Percentiles rank a stretch among this genome's conserved stretches.
These are phyloP conservation scores for Mycena galericulata DNA, from an alignment of 768 basidiomycete genomes.

Conservation along the genomic window DNA sequence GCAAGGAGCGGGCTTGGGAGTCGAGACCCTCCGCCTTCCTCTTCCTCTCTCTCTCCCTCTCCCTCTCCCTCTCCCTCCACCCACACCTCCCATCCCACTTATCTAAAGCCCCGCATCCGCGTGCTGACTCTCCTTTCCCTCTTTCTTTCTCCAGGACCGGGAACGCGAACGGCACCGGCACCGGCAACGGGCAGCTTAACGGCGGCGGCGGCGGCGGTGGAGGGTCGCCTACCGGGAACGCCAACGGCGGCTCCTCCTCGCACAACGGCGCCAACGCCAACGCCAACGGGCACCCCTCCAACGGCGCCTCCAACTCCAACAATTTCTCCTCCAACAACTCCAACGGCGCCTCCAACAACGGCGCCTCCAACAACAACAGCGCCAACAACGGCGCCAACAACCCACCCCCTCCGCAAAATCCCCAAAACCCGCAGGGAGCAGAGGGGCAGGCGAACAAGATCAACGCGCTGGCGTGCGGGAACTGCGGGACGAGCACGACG, in stretches of 20 bases:
- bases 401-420: neutral
- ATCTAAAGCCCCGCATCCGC: too few relatives aligned
- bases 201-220: neutral
- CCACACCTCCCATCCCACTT: too few relatives aligned
- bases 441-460: conserved; percentile 48
- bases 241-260: neutral
- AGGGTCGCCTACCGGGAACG: too few relatives aligned
- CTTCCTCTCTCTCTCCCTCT: neutral
- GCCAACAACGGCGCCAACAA: neutral
- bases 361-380: neutral
- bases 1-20: too few relatives aligned
- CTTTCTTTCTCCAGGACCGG: neutral
- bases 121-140: neutral
- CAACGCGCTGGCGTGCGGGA: conserved; percentile 86
- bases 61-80: neutral
- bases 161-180: too few relatives aligned
- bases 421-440: neutral
- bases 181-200: neutral
- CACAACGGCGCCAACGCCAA: neutral
- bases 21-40: neutral
- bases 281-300: neutral
- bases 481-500: conserved; percentile 91
- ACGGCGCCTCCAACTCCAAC: neutral
- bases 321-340: neutral
- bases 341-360: neutral